Base-by-base conservation (phyloP, 331 rosid species). In the Quercus phellos region DNA sequence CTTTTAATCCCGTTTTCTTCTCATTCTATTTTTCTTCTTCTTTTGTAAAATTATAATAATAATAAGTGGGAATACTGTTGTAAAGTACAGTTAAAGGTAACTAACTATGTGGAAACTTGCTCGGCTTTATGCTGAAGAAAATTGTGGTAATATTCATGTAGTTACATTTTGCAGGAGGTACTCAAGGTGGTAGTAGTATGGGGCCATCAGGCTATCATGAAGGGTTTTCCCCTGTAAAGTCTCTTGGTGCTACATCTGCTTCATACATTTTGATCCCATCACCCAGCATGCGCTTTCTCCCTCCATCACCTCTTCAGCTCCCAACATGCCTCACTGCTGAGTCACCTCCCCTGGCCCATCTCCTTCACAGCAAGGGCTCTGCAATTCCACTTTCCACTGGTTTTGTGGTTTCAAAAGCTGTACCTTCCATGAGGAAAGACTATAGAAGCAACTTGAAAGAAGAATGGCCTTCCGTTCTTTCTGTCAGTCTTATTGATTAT, bases 281-380 rank as follows among this genome's bases (percentile, higher is more conserved):
- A 75, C 98, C 99, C 42, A 92, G 99, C 78, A 90, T 95, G 94
- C 97, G 89, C 73, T 95, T 91, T 89, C 98, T 95, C 68, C 97
- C 98, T 70, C 90, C 99, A 22, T 85, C 93, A 26, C 86, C 93
- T 68, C 93, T 95, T 78, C 98, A 95, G 83, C 96, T 95, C 54
- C 98, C 99, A 14, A 95, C 94, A 16, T 95, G 99, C 90, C 98
- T 95, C 78, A 95, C 99, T 0, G 96, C 99, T 4, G 99, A 92
- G 83, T 95, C 99, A 55, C 99, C 99, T 7, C 99, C 99, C 17
- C 85, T 94, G 30, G 99, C 99, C 72, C 99, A 95, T 85, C 90
- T 95, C 78, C 99, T 95, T 74, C 99, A 92, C 84, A 95, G 99
- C 82, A 95, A 95, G 83, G 99, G 99, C 79, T 88, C 96, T 70